Evolutionary conservation across 768 basidiomycete genomes (phyloP), one percentile per base, ranked within the genome.

Genomic region (Chalciporus sphaerocephalus): DNA sequence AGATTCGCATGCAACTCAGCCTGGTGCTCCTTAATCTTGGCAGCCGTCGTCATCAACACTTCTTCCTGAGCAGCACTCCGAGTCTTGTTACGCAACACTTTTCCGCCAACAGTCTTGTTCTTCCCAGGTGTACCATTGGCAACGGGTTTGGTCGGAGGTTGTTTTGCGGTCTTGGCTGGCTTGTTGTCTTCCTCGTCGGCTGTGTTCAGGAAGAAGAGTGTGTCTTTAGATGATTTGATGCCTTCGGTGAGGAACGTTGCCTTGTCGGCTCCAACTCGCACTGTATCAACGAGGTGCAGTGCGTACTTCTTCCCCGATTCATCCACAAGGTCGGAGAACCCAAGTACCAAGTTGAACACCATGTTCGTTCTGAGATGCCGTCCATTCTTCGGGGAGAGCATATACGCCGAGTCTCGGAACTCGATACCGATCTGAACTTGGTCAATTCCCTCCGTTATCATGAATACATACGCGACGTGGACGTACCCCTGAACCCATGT

Each of bases 81-180:
- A 0, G 89, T 90, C 67, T 95, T 94, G 60, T 90, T 91, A 44
- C 92, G 83, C 16, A 96, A 72, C 16, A 95, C 86, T 60, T 96
- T 93, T 6, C 83, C 85, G 13, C 80, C 92, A 1, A 81, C 85
- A 2, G 81, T 85, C 62, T 86, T 86, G 54, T 79, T 75, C 66
- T 89, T 90, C 15, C 58, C 63, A 6, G 87, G 85, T 0, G 77
- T 74, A 21, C 85, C 87, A 55, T 91, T 90, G 9, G 69, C 62
- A 21, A 76, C 65, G 10, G 80, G 71, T 40, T 70, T 71, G 13
- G 70, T 66, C 4, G 80, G 74, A 4, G 75, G 57, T 50, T 78
- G 80, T 59, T 80, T 79, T 21, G 73, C 54, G 8, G 71, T 65
- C 56, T 83, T 85, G 52, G 78, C 72, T 3, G 76, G 69, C 48